Conservation (phyloP, 2,329 filamentous ascomycete genomes). For the Beauveria medogensis region DNA sequence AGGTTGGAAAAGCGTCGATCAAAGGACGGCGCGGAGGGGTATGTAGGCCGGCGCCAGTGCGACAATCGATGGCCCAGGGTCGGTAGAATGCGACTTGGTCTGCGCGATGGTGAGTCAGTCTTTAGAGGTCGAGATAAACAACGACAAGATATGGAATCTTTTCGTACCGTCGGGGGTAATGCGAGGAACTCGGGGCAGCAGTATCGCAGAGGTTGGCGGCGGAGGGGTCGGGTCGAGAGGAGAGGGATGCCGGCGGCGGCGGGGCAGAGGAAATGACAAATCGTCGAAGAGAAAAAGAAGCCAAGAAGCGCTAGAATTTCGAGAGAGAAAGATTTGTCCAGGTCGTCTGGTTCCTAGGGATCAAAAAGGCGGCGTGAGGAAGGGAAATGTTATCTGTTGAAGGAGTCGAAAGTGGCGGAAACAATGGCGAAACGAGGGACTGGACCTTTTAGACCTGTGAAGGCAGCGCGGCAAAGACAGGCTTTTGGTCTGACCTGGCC, state of each 20-base stretch:
- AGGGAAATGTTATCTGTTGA: neutral
- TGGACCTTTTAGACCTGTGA: neutral
- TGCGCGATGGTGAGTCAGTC: neutral
- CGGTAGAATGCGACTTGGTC: neutral
- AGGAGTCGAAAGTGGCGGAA: neutral
- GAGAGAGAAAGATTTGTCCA: neutral
- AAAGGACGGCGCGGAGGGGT: neutral
- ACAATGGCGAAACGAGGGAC: conserved; percentile 5
- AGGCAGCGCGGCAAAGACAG: neutral
- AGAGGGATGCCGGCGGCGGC: neutral
- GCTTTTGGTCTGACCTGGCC: neutral
- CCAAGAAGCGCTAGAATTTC: neutral
- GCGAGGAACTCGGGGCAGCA: neutral
- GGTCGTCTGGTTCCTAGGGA: neutral
- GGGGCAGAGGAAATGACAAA: neutral
- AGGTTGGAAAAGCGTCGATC: neutral
- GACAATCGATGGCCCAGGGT: neutral
- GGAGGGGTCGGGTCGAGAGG: neutral
- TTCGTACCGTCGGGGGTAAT: neutral
- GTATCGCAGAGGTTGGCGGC: neutral
- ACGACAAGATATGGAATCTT: neutral
- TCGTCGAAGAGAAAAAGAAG: neutral
- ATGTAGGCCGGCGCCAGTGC: conserved; percentile 1
- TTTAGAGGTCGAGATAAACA: neutral
- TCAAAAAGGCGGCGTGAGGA: neutral